Conservation (phyloP, 768 basidiomycete genomes). For the Tricholoma matsutake region DNA sequence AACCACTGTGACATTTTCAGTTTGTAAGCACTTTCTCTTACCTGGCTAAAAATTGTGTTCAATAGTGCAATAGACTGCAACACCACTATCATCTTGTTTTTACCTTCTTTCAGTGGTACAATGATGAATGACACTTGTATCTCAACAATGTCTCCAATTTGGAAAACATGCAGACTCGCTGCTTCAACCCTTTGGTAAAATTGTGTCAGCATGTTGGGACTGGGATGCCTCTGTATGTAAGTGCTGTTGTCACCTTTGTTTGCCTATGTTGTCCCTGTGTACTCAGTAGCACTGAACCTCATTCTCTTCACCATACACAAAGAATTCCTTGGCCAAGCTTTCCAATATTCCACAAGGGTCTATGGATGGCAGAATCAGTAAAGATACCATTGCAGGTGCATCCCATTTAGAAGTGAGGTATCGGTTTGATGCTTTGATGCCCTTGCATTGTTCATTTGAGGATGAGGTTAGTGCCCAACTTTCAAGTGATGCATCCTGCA, state of each 20-base stretch:
- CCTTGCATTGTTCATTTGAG: neutral
- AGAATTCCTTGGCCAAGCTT: neutral
- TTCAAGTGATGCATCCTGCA: conserved; percentile 1
- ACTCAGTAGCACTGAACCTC: conserved; percentile 2
- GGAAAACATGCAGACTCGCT: conserved; percentile 5
- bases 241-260: neutral
- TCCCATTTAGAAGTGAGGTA: conserved; percentile 10
- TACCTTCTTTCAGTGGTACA: conserved; percentile 10
- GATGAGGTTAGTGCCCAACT: neutral
- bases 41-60: conserved; percentile 10
- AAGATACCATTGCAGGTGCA: neutral
- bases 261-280: neutral
- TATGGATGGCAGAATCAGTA: conserved; percentile 1
- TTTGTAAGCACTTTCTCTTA: neutral
- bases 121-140: conserved; percentile 9
- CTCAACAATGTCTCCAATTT: conserved; percentile 14
- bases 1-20: too few species aligned
- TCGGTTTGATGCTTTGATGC: conserved; percentile 4
- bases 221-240: neutral
- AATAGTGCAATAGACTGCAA: conserved; percentile 11
- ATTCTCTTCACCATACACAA: neutral
- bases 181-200: conserved; percentile 3
- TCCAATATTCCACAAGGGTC: neutral
- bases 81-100: conserved; percentile 12
- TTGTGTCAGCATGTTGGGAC: neutral